These are phyloP conservation scores for Vitis labrusca DNA, from an alignment of 164 flowering plant genomes.

Conservation along the genomic window DNA sequence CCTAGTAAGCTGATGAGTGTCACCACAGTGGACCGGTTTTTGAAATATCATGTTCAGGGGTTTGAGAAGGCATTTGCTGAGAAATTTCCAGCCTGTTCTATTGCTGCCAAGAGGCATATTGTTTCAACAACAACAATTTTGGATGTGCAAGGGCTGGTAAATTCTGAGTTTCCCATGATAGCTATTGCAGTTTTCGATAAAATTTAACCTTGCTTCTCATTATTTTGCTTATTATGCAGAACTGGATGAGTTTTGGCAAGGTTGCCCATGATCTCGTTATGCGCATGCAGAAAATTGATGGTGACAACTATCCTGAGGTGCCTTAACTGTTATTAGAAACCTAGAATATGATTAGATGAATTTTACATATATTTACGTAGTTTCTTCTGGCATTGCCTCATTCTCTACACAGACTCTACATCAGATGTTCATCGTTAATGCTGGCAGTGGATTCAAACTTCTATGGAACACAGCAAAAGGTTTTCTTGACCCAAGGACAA, in stretches of 20 bases:
- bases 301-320: conserved; percentile 95
- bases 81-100: conserved; percentile 83
- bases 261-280: conserved; percentile 76
- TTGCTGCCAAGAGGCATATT: conserved; percentile 71
- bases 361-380: not conserved
- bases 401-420: conserved; percentile 75
- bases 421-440: conserved; percentile 90
- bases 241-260: conserved; percentile 79
- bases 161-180: conserved; percentile 15
- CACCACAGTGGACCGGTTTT: conserved; percentile 64
- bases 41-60: conserved; percentile 80
- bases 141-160: conserved; percentile 86
- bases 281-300: conserved; percentile 86
- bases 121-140: conserved; percentile 62
- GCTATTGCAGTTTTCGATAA: not conserved
- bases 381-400: conserved; percentile 6
- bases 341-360: not conserved
- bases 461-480: conserved; percentile 78
- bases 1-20: conserved; percentile 63
- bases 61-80: conserved; percentile 76
- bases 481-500: conserved; percentile 84
- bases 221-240: conserved; percentile 46
- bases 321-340: conserved; percentile 10
- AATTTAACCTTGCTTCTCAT: conserved; percentile 2
- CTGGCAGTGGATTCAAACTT: conserved; percentile 81